Base-by-base conservation (phyloP, 169 alveolate species). In the Eimeria brunetti region DNA sequence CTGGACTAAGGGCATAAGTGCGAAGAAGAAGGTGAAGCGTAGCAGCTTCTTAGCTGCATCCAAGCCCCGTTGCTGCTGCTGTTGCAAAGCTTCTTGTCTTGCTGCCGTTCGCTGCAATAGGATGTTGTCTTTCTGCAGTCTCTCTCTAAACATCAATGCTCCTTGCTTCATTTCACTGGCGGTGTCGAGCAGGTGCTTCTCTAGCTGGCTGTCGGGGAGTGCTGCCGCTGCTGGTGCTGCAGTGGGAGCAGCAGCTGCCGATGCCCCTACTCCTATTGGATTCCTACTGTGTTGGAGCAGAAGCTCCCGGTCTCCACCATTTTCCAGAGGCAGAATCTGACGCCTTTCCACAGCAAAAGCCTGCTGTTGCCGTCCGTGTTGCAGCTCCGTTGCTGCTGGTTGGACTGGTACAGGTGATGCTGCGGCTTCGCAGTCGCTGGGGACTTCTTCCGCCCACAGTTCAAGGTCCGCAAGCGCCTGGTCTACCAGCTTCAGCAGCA, bases 51-150 rank as follows among this genome's bases (percentile, higher is more conserved):
- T 81, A 81, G 89, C 89, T 51, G 89, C 69, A 33, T 81, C 71
- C n/a, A 81, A 24, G 53, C 89, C 89, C 71, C 62, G 67, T 51
- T n/a, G 27, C 71, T 81, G 89, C 69, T 81, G 64, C 71, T 51
- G 89, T 53, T 81, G 89, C 69, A 81, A 20, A 16, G 89, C 30
- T n/a, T 81, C 89, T 53, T 81, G 89, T 9, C 75, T 81, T n/a
- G 89, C 89, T 56, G 89, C 67, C 89, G 89, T 81, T n/a, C 89
- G 89, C 60, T 53, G 73, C 89, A 81, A 27, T 30, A 81, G 46
- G 20, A 33, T 38, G 27, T 81, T 81, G 89, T 81, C 89, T 33
- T 53, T 81, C 71, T 81, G 89, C 62, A 81, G 22, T 51, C 73
- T 18, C 51, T 81, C 71, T n/a, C 73, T 81, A 18, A 81, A 81